Conservation (phyloP, 306 rosid species). For the Spatholobus suberectus region DNA sequence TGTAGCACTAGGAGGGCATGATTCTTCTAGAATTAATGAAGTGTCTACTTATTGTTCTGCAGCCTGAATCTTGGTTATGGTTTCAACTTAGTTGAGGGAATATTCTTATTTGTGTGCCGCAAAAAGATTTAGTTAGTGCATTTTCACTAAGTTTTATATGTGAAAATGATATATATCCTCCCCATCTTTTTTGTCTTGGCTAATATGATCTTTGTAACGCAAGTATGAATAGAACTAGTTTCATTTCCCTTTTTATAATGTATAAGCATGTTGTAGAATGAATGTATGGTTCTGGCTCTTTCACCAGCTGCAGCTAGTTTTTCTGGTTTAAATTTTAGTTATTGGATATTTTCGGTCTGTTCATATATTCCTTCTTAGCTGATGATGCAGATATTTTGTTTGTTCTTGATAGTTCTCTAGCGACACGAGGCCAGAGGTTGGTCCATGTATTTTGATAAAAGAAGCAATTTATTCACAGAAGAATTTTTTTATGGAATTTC, state of each 20-base stretch:
- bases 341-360: neutral
- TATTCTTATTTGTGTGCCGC: neutral
- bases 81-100: neutral
- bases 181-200: neutral
- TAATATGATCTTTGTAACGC: neutral
- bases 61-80: neutral
- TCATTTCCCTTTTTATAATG: constrained; percentile 3
- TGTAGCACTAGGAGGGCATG: neutral
- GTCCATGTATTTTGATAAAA: neutral
- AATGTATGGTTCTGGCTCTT: neutral
- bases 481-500: neutral
- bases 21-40: constrained; percentile 12
- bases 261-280: neutral
- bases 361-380: neutral
- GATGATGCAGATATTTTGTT: neutral
- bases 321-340: neutral
- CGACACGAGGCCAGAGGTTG: neutral
- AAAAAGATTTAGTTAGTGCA: neutral
- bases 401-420: neutral
- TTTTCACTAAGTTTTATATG: neutral
- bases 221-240: neutral
- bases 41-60: constrained; percentile 1
- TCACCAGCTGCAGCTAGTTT: neutral
- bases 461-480: neutral
- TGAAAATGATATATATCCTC: neutral